A percentile compares a stretch with the other conserved stretches of the same genome.
Conservation (phyloP, 805 yeast species). For the Saccharomyces mikatae region DNA sequence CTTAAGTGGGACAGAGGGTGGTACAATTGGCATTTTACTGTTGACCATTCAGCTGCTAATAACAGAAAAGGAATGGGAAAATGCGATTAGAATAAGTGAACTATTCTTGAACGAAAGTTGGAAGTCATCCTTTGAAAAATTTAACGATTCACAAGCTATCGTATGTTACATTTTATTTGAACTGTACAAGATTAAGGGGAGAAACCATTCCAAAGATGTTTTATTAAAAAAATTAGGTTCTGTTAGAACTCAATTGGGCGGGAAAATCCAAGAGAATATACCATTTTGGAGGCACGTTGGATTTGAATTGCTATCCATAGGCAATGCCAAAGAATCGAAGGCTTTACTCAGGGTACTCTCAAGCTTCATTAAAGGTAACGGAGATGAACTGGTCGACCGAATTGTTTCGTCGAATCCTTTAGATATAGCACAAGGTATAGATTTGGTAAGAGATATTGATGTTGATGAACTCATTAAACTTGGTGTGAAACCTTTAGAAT, state of each 20-base stretch:
- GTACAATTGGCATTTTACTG: slow-evolving; percentile 19
- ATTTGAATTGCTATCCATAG: slow-evolving; percentile 20
- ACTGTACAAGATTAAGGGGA: slow-evolving; percentile 18
- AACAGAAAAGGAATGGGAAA: slow-evolving; percentile 22
- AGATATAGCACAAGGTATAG: slow-evolving; percentile 9
- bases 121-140: neutral
- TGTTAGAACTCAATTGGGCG: neutral
- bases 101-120: slow-evolving; percentile 12
- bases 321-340: slow-evolving; percentile 11
- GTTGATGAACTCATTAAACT: slow-evolving; percentile 13
- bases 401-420: slow-evolving; percentile 8
- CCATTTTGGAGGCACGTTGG: slow-evolving; percentile 27
- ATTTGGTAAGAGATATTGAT: slow-evolving; percentile 18
- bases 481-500: slow-evolving; percentile 18
- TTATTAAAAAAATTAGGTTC: slow-evolving; percentile 12
- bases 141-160: neutral
- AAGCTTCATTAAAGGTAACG: neutral
- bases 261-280: slow-evolving; percentile 1
- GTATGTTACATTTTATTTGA: slow-evolving; percentile 20
- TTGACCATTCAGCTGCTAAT: slow-evolving; percentile 23
- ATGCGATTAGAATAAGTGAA: slow-evolving; percentile 25
- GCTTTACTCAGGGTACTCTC: slow-evolving; percentile 11
- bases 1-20: slow-evolving; percentile 15
- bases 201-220: slow-evolving; percentile 15
- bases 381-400: slow-evolving; percentile 9